Evolutionary conservation across 768 basidiomycete genomes (phyloP).

Genomic region (Baorangia bicolor): DNA sequence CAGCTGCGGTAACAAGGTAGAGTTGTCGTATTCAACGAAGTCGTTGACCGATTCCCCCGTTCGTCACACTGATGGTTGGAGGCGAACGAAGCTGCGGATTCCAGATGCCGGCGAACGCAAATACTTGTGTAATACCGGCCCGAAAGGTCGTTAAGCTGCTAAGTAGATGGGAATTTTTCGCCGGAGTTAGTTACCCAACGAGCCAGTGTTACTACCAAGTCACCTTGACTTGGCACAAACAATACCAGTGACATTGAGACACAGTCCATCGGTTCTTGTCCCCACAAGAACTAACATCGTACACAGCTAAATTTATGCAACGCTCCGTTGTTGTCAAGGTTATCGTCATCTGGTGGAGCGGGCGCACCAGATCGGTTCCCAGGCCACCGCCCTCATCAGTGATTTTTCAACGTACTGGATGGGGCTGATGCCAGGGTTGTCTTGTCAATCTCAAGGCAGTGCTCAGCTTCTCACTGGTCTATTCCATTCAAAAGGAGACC

Average conservation of each 20-base stretch:
- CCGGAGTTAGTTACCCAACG: no score
- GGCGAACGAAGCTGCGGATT: no score
- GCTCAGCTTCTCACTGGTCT: not conserved
- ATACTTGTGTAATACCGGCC: no score
- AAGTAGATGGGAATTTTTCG: no score
- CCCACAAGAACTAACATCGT: not conserved
- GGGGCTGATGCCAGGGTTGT: not conserved
- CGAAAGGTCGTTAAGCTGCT: no score
- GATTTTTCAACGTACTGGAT: not conserved
- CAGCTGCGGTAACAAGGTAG: no score
- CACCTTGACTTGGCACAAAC: not conserved
- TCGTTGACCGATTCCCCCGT: no score
- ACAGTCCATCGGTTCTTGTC: not conserved
- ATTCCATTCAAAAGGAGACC: conserved; percentile 14
- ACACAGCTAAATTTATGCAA: not conserved
- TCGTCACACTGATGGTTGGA: no score
- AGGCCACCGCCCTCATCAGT: not conserved
- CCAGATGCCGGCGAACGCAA: no score
- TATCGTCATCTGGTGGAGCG: not conserved
- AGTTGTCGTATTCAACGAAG: no score
- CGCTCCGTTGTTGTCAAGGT: not conserved
- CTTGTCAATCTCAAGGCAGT: conserved; percentile 6
- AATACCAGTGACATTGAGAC: not conserved
- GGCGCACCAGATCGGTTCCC: not conserved
- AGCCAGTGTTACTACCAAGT: no score